Evolutionary conservation across 2,329 filamentous ascomycete genomes (phyloP).

Genomic region (Fusarium dlaminii): DNA sequence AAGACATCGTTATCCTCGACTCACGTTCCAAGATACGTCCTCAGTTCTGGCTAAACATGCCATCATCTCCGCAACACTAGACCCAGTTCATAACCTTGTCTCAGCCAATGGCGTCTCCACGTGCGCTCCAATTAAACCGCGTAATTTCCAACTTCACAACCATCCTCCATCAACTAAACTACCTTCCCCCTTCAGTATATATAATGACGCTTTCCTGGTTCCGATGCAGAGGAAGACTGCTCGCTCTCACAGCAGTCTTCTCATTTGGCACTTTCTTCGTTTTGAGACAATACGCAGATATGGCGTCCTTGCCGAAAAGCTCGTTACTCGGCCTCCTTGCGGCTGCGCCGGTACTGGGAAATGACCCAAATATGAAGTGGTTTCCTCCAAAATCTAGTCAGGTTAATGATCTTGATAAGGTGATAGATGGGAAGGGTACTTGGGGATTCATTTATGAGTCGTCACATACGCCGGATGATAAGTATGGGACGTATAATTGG

Average conservation of each 20-base stretch:
- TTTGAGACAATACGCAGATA: conserved; percentile 20
- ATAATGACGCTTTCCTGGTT: conserved; percentile 25
- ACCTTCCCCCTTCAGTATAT: not conserved
- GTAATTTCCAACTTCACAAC: conserved; percentile 14
- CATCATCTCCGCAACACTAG: not conserved
- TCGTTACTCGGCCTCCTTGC: conserved; percentile 28
- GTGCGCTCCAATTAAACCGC: conserved; percentile 27
- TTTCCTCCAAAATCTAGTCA: conserved; percentile 63
- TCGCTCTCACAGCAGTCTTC: conserved; percentile 10
- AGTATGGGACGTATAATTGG: conserved; percentile 78
- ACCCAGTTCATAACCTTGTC: not conserved
- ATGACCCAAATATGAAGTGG: conserved; percentile 60
- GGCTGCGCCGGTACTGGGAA: conserved; percentile 7
- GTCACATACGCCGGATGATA: conserved; percentile 63
- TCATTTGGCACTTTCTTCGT: not conserved
- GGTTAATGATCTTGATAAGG: conserved; percentile 69
- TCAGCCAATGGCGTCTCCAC: conserved; percentile 27
- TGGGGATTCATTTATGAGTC: conserved; percentile 80
- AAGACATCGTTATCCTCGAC: not conserved
- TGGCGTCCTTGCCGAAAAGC: conserved; percentile 16
- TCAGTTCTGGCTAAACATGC: not conserved
- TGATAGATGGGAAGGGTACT: conserved; percentile 67
- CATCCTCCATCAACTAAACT: not conserved
- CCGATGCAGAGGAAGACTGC: not conserved
- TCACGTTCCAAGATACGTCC: not conserved